Base-by-base conservation (phyloP, 2,329 filamentous ascomycete species). In the Aspergillus nomiae region DNA sequence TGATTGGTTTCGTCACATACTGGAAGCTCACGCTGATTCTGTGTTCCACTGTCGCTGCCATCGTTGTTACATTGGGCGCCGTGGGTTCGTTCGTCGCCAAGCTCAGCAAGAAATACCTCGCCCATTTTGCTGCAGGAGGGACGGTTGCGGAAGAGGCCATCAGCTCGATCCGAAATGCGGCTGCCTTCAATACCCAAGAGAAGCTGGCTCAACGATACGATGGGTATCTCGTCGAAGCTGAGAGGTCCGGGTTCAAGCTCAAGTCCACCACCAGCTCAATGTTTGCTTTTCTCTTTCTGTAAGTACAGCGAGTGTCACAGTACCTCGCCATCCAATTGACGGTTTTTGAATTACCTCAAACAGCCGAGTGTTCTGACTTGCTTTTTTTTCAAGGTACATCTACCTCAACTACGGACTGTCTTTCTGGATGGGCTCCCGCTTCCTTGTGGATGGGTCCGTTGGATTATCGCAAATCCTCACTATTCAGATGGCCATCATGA, bases 11-110 rank as follows among this genome's bases (percentile, higher is more conserved):
- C 75, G 79, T 92, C 74, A 89, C 89, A 70, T 92, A 89, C 76
- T 95, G 92, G 91, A 94, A 92, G 76, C 82, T 96, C 65, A 92
- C 92, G 0, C 78, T 95, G 32, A 94, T 96, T 69, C 80, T 95
- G 6, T 82, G 86, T 21, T 91, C 89, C 0, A 90, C 89, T 4
- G 86, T 95, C 64, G 79, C 92, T 45, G 89, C 90, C 4, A 86
- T 96, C 53, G 75, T 90, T 19, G 66, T 89, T 10, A 84, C 88
- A 68, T 92, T 92, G 86, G 89, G 87, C 26, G 46, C 34, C n/a
- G 50, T 54, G n/a, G 48, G 36, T 7, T 12, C 19, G 4, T 28
- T 57, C n/a, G 30, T 38, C 28, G 32, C 32, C n/a, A 50, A 28
- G 21, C 41, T 38, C n/a, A 59, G 21, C 21, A 30, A 59, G 46